Evolutionary conservation across 805 yeast species (phyloP).

Genomic region (Kodamaea restingae): DNA sequence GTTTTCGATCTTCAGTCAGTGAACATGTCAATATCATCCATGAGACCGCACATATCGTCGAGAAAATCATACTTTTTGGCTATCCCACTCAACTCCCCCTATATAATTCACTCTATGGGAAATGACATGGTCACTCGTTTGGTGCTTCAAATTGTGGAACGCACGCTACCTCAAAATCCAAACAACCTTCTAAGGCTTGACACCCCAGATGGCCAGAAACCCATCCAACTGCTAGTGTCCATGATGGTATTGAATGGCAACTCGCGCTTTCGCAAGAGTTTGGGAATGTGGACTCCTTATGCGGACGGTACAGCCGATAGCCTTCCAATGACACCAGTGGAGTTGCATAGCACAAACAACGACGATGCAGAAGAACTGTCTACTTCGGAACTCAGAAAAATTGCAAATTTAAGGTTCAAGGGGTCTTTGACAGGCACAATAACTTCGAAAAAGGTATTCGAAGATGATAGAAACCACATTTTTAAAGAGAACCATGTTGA

Average conservation of each 20-base stretch:
- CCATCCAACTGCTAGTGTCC: slow-evolving; percentile 46
- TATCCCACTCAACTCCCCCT: slow-evolving; percentile 63
- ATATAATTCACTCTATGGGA: slow-evolving; percentile 54
- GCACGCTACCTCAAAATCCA: slow-evolving; percentile 45
- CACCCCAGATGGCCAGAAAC: slow-evolving; percentile 35
- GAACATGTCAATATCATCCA: slow-evolving; percentile 11
- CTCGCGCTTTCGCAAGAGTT: slow-evolving; percentile 55
- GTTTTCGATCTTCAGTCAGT: slow-evolving; percentile 49
- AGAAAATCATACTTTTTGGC: slow-evolving; percentile 63
- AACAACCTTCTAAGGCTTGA: slow-evolving; percentile 36
- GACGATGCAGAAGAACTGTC: slow-evolving; percentile 9
- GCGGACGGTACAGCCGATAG: slow-evolving; percentile 66
- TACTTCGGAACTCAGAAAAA: slow-evolving; percentile 25
- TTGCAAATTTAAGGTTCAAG: slow-evolving; percentile 59
- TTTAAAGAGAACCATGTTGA: slow-evolving; percentile 14
- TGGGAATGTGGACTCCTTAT: slow-evolving; percentile 72
- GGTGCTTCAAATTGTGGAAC: slow-evolving; percentile 58
- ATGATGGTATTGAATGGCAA: slow-evolving; percentile 58
- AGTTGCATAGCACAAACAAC: slow-evolving; percentile 21
- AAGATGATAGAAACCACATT: slow-evolving; percentile 25
- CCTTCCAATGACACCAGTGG: slow-evolving; percentile 51
- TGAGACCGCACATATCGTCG: slow-evolving; percentile 45
- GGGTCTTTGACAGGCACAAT: slow-evolving; percentile 44
- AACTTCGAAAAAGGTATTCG: slow-evolving; percentile 35
- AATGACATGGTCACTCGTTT: slow-evolving; percentile 43